Evolutionary conservation across 768 basidiomycete genomes (phyloP).

Genomic region (Lentinus brumalis): DNA sequence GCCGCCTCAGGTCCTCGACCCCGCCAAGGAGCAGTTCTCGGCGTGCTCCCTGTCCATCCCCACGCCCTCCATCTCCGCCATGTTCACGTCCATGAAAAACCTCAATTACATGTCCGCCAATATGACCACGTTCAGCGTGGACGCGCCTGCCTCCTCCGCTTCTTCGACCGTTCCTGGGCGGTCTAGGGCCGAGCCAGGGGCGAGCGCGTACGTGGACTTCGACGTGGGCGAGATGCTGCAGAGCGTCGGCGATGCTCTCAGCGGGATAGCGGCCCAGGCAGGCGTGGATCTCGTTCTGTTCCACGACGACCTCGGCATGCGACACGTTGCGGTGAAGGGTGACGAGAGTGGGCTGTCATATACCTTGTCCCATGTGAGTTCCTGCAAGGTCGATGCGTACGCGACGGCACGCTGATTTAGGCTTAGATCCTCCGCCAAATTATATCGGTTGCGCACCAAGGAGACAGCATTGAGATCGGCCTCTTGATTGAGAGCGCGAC

Average conservation of each 20-base stretch:
- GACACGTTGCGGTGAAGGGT: slow-evolving; percentile 82
- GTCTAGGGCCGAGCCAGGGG: slow-evolving; percentile 7
- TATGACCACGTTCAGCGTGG: slow-evolving; percentile 52
- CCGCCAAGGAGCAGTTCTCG: slow-evolving; percentile 92
- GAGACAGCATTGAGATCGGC: slow-evolving; percentile 87
- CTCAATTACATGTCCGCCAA: slow-evolving; percentile 93
- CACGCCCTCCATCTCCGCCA: slow-evolving; percentile 82
- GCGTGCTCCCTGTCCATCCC: slow-evolving; percentile 88
- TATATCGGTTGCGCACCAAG: slow-evolving; percentile 61
- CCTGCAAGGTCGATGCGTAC: slow-evolving; percentile 1
- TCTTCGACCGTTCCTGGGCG: slow-evolving; percentile 4
- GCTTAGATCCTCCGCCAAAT: slow-evolving; percentile 82
- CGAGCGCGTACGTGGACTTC: slow-evolving; percentile 53
- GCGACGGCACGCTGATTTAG: slow-evolving; percentile 14
- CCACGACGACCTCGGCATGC: slow-evolving; percentile 86
- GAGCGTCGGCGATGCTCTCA: slow-evolving; percentile 83
- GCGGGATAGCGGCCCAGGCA: slow-evolving; percentile 78
- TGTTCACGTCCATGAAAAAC: slow-evolving; percentile 91
- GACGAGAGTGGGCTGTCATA: slow-evolving; percentile 85
- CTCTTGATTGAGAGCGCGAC: slow-evolving; percentile 52
- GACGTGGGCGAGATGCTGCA: slow-evolving; percentile 92
- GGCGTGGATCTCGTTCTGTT: slow-evolving; percentile 92
- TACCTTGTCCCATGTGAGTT: slow-evolving; percentile 80
- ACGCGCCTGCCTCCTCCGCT: slow-evolving; percentile 17
- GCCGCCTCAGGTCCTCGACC: slow-evolving; percentile 86